These are phyloP conservation scores for Euryodendron excelsum DNA, from an alignment of 148 eudicot species.

Conservation along the genomic window DNA sequence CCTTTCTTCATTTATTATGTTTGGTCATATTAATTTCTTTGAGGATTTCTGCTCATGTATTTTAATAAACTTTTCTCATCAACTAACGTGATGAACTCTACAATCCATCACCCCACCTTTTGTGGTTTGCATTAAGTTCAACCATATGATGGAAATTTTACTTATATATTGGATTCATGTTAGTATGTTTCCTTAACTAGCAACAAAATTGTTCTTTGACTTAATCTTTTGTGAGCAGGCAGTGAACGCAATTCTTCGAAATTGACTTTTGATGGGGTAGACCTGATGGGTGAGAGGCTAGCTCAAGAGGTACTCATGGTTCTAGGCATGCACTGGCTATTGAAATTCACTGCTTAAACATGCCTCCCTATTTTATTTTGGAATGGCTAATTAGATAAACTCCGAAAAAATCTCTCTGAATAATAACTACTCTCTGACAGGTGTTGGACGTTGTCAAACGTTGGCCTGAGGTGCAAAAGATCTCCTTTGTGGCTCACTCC, in stretches of 20 bases:
- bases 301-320: conserved; percentile 72
- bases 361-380: conserved; percentile 1
- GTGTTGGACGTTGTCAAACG: conserved; percentile 57
- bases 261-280: conserved; percentile 95
- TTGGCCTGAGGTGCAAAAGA: conserved; percentile 69
- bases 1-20: background rate
- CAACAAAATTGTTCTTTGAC: background rate
- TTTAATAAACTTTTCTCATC: background rate
- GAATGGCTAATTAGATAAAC: background rate
- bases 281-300: conserved; percentile 86
- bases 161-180: background rate
- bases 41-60: conserved; percentile 3
- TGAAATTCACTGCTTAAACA: background rate
- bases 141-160: background rate
- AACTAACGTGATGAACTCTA: background rate
- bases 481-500: conserved; percentile 86
- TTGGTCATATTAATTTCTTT: background rate
- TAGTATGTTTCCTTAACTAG: background rate
- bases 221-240: conserved; percentile 42
- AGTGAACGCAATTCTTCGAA: conserved; percentile 69
- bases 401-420: background rate
- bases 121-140: background rate
- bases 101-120: background rate
- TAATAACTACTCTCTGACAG: conserved; percentile 36
- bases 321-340: background rate